These are phyloP conservation scores for Parafenestella ontariensis DNA, from an alignment of 2,329 filamentous ascomycete species.

Conservation along the genomic window DNA sequence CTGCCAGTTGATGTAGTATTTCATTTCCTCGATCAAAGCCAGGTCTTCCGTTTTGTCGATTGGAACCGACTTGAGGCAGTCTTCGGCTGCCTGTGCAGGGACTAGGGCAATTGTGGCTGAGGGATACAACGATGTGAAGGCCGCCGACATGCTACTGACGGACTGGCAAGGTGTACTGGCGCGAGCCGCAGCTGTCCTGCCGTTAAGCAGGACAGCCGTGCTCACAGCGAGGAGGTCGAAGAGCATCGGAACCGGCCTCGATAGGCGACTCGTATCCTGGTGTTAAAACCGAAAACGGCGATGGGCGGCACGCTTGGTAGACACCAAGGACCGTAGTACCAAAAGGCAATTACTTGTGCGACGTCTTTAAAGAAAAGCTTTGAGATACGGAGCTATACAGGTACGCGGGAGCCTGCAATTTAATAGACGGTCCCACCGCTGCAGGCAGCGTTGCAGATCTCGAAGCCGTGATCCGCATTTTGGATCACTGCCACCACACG, in stretches of 20 bases:
- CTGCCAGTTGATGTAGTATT: conserved; percentile 35
- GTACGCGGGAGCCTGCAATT: conserved; percentile 12
- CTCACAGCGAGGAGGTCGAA: conserved; percentile 20
- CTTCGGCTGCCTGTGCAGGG: conserved; percentile 19
- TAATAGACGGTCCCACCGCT: conserved; percentile 4
- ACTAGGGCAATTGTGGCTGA: conserved; percentile 16
- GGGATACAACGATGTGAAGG: conserved; percentile 18
- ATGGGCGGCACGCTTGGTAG: too few species aligned
- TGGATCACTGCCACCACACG: conserved; percentile 17
- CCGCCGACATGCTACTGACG: conserved; percentile 23
- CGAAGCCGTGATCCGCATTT: conserved; percentile 7
- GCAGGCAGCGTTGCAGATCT: not conserved
- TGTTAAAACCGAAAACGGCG: not conserved
- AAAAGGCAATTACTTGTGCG: not conserved
- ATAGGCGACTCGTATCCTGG: not conserved
- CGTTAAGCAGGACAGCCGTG: conserved; percentile 21
- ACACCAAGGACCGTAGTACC: too few species aligned
- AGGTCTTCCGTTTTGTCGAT: conserved; percentile 26
- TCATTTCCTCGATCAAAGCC: conserved; percentile 27
- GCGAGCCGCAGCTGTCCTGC: conserved; percentile 17
- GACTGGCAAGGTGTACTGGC: conserved; percentile 18
- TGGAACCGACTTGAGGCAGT: conserved; percentile 38
- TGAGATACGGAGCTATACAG: not conserved
- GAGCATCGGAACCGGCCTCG: conserved; percentile 6
- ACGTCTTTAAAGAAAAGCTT: not conserved